A percentile compares a stretch with the other conserved stretches of the same genome.
These are phyloP conservation scores for Coelastrella sp. DNA, from an alignment of 139 green algal species.

Conservation along the genomic window DNA sequence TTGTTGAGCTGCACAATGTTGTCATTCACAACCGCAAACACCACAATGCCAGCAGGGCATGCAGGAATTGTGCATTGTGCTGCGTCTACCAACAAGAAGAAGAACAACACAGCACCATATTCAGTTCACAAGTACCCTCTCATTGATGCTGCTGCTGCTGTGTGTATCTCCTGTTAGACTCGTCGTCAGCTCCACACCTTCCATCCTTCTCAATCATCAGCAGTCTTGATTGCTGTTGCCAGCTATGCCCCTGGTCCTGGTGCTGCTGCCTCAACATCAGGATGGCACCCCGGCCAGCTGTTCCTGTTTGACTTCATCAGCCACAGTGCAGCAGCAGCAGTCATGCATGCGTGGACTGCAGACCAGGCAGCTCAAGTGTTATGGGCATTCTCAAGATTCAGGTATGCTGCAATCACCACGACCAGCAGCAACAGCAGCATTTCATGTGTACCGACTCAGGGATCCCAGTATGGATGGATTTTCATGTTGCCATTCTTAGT, in stretches of 20 bases:
- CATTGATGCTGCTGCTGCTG: neutral
- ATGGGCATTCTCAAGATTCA: slow-evolving; percentile 38
- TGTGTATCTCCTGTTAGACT: neutral
- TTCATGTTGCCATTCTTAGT: no score
- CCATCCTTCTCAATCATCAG: slow-evolving; percentile 13
- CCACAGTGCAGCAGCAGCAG: neutral
- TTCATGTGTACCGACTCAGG: no score
- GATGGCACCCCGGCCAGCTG: slow-evolving; percentile 37
- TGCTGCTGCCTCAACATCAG: neutral
- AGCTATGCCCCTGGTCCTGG: slow-evolving; percentile 6
- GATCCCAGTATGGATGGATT: no score
- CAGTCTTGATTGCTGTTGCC: slow-evolving; percentile 9
- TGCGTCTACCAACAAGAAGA: no score
- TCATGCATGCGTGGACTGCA: slow-evolving; percentile 26
- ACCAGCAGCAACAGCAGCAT: no score
- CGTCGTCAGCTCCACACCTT: slow-evolving; percentile 39
- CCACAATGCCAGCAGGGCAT: no score
- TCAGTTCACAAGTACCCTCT: neutral
- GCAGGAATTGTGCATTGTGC: no score
- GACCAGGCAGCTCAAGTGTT: slow-evolving; percentile 36
- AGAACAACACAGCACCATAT: no score
- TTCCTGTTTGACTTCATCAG: slow-evolving; percentile 45
- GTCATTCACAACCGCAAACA: no score
- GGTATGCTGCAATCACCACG: slow-evolving; percentile 4
- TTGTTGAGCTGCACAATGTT: no score